Evolutionary conservation across 305 asterid genomes (phyloP).

Genomic region (Rubia occidens): DNA sequence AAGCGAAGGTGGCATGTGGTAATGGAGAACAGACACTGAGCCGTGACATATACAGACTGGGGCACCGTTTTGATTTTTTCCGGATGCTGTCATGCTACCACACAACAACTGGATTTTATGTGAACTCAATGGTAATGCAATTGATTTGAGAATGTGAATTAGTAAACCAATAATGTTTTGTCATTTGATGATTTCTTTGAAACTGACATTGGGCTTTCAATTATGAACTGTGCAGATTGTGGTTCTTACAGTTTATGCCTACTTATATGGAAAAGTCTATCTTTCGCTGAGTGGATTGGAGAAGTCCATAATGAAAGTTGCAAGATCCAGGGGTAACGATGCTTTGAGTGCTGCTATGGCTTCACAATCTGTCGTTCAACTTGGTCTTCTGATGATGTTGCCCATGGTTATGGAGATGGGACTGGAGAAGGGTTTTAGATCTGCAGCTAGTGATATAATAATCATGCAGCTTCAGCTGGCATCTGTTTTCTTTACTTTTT

Average conservation of each 20-base stretch:
- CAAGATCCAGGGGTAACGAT: slow-evolving; percentile 58
- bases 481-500: slow-evolving; percentile 88
- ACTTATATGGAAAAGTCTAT: slow-evolving; percentile 75
- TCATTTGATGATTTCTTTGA: not conserved
- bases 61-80: slow-evolving; percentile 97
- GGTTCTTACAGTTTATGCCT: slow-evolving; percentile 84
- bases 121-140: slow-evolving; percentile 84
- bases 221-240: slow-evolving; percentile 54
- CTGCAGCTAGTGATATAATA: slow-evolving; percentile 73
- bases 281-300: slow-evolving; percentile 88
- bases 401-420: slow-evolving; percentile 98
- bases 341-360: slow-evolving; percentile 85
- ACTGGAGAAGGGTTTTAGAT: slow-evolving; percentile 83
- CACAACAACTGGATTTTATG: slow-evolving; percentile 87
- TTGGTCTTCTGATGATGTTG: slow-evolving; percentile 78
- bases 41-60: slow-evolving; percentile 96
- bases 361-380: slow-evolving; percentile 78
- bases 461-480: slow-evolving; percentile 94
- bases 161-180: not conserved
- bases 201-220: slow-evolving; percentile 2
- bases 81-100: slow-evolving; percentile 88
- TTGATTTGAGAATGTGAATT: not conserved
- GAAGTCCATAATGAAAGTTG: slow-evolving; percentile 52
- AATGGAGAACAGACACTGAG: slow-evolving; percentile 97
- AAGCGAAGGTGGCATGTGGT: slow-evolving; percentile 99